A percentile compares a stretch with the other conserved stretches of the same genome.
Evolutionary conservation across 2,329 filamentous ascomycete species (phyloP).

Genomic region (Magnaporthiopsis poae): DNA sequence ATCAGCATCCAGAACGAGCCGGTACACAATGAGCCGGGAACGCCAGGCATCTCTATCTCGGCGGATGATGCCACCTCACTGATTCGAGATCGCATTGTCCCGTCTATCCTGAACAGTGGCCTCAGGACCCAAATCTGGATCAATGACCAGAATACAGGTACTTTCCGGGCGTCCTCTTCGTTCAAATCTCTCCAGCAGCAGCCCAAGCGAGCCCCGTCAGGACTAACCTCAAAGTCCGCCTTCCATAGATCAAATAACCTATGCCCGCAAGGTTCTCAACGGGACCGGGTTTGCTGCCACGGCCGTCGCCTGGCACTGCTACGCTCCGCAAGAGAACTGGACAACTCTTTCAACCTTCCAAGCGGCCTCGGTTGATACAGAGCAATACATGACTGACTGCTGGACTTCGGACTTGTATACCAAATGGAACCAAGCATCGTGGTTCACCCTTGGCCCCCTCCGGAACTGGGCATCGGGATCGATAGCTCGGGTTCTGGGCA

Average conservation of each 20-base stretch:
- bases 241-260: constrained; percentile 21
- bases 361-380: constrained; percentile 26
- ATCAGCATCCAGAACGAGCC: constrained; percentile 37
- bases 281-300: constrained; percentile 22
- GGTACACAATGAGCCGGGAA: constrained; percentile 27
- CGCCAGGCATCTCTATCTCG: constrained; percentile 30
- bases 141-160: constrained; percentile 29
- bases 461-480: constrained; percentile 37
- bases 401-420: constrained; percentile 27
- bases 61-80: constrained; percentile 27
- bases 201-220: too few species aligned
- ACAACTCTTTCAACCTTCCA: constrained; percentile 29
- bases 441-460: constrained; percentile 39
- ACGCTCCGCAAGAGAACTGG: constrained; percentile 27
- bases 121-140: constrained; percentile 37
- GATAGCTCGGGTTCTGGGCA: constrained; percentile 35
- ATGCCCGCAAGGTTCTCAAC: constrained; percentile 29
- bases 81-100: constrained; percentile 29
- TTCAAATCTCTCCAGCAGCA: background rate
- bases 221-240: background rate
- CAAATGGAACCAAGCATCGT: constrained; percentile 26
- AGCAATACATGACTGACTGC: constrained; percentile 42
- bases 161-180: constrained; percentile 20
- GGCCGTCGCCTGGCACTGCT: constrained; percentile 33
- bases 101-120: constrained; percentile 27